Evolutionary conservation across 371 early-diverging fungal genomes (phyloP).

Genomic region (Syncephalastrum racemosum): DNA sequence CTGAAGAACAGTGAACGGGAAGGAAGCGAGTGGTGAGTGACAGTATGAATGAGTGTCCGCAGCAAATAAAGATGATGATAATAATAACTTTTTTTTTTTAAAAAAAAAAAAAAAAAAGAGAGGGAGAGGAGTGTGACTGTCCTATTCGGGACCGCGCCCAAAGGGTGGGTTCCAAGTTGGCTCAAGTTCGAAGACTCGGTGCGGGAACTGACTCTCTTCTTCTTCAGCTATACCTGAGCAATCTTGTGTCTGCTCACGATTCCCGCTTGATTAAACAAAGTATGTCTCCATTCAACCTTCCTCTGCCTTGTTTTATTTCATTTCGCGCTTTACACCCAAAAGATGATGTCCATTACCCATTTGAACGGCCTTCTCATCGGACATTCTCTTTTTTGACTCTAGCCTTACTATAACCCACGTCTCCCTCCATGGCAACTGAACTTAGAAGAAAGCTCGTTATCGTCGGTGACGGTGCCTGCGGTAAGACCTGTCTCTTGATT

Average conservation of each 20-base stretch:
- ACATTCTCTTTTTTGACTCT: neutral
- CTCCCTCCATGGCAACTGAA: slow-evolving; percentile 47
- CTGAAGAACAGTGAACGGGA: no score
- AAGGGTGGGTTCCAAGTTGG: no score
- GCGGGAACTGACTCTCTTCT: slow-evolving; percentile 1
- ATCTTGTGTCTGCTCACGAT: slow-evolving; percentile 7
- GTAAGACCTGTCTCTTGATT: slow-evolving; percentile 93
- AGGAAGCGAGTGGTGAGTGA: no score
- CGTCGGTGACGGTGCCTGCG: slow-evolving; percentile 95
- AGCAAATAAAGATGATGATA: no score
- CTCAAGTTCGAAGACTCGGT: no score
- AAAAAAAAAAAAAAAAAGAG: no score
- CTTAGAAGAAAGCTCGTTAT: slow-evolving; percentile 93
- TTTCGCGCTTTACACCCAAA: neutral
- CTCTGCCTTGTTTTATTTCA: neutral
- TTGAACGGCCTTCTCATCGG: neutral
- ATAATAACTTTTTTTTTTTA: no score
- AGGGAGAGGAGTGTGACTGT: no score
- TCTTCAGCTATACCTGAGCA: slow-evolving; percentile 16
- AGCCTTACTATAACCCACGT: slow-evolving; percentile 3
- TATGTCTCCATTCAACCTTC: neutral
- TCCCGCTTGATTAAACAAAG: slow-evolving; percentile 10
- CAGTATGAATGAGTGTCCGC: no score
- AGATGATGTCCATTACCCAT: slow-evolving; percentile 3
- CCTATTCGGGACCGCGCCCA: no score